A percentile compares a stretch with the other conserved stretches of the same genome.
Conservation (phyloP, 2,329 filamentous ascomycete species). For the Aspergillus tubingensis region DNA sequence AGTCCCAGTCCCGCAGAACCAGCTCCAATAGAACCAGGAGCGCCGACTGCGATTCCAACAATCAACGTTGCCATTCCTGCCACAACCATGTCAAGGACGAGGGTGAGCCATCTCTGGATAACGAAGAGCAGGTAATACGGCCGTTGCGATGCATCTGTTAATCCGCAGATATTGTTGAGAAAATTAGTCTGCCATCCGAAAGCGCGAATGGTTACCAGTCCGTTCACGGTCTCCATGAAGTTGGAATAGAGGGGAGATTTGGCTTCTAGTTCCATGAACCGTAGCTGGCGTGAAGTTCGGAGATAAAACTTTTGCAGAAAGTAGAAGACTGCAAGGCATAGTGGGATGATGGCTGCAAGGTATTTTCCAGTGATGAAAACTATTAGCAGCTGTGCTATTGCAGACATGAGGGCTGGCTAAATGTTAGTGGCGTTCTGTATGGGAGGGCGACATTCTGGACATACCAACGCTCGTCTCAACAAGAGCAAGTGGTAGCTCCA, state of each 20-base stretch:
- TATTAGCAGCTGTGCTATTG: conserved; percentile 5
- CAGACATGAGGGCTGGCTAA: not conserved
- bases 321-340: conserved; percentile 48
- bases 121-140: conserved; percentile 50
- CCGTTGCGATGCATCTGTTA: conserved; percentile 45
- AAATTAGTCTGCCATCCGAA: conserved; percentile 51
- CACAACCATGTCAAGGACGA: conserved; percentile 48
- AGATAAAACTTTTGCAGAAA: conserved; percentile 58
- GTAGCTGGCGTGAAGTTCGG: conserved; percentile 51
- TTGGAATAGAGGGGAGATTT: conserved; percentile 55
- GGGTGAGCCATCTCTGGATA: conserved; percentile 46
- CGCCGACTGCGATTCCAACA: conserved; percentile 45
- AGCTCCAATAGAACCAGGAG: conserved; percentile 38
- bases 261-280: conserved; percentile 56
- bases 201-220: conserved; percentile 53
- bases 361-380: conserved; percentile 5
- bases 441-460: too few species aligned
- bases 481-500: conserved; percentile 16
- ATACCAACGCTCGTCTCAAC: conserved; percentile 6
- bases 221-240: conserved; percentile 54
- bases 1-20: conserved; percentile 51
- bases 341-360: conserved; percentile 38
- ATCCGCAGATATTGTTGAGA: conserved; percentile 37
- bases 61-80: conserved; percentile 45
- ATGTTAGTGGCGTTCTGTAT: not conserved